Evolutionary conservation across 169 alveolate species (phyloP), one percentile per base, ranked within the genome.

Genomic region (Plasmodium vivax): DNA sequence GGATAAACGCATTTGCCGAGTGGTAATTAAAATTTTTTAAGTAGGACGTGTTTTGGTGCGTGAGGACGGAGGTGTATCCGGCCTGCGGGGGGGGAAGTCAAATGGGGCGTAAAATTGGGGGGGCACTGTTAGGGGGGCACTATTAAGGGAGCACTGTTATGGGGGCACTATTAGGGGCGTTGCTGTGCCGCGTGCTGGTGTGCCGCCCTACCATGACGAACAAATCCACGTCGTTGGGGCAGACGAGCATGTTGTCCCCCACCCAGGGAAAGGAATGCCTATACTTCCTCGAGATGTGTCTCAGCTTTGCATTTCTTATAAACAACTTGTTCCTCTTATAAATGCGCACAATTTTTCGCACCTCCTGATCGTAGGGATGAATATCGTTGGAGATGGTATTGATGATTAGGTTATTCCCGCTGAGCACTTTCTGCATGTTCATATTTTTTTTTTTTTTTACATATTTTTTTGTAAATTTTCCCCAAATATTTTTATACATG

Each of bases 261-360:
- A 62, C 72, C 94, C 94, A 90, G 12, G 94, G 94, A 81, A 43
- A 90, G n/a, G 72, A 36, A 79, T 90, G 43, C 34, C 73, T 90
- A 81, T 90, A 90, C 51, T 81, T 90, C 0, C 54, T 56, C 23
- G 79, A 62, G 16, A 90, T 43, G 62, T 80, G 43, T 36, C 83
- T 71, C 54, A 81, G 79, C 47, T 90, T 82, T 19, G 36, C 56
- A 81, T 34, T 81, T 90, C 62, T 90, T 58, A 82, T 27, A 36
- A 81, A 43, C 83, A 90, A 38, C 45, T 90, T 90, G 12, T 90
- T 85, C 8, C 68, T 62, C 41, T 90, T 90, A 71, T 90, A 81
- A 30, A 90, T 74, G 23, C 45, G 85, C 27, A 90, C 79, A 27
- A 79, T 47, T 30, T 41, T 90, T 80, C 80, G 80, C 23, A 81